Conservation (phyloP, 768 basidiomycete species). For the Amanita subjunquillea region DNA sequence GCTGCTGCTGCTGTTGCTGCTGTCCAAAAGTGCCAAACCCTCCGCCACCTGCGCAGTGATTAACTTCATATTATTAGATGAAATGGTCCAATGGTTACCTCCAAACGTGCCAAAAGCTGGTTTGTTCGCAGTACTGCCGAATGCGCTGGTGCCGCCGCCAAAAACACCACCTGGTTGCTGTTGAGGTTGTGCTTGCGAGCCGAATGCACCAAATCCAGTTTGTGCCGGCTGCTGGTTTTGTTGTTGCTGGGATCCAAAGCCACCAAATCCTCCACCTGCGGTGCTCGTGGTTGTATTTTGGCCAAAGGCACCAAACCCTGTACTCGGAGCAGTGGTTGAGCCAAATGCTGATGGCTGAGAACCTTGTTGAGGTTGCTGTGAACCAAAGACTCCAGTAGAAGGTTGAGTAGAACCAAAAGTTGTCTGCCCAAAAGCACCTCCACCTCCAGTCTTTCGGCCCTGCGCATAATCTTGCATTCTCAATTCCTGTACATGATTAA, state of each 20-base stretch:
- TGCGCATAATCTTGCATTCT: constrained; percentile 69
- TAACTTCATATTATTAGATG: neutral
- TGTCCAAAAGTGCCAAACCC: constrained; percentile 19
- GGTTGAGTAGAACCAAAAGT: constrained; percentile 37
- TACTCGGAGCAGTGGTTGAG: constrained; percentile 18
- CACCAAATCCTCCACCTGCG: constrained; percentile 25
- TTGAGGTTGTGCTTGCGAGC: constrained; percentile 28
- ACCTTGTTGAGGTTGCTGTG: constrained; percentile 25
- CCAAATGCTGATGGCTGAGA: constrained; percentile 28
- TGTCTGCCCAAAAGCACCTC: constrained; percentile 49
- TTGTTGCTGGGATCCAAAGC: constrained; percentile 15
- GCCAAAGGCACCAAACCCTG: constrained; percentile 37
- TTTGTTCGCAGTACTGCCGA: constrained; percentile 20
- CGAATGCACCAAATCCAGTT: constrained; percentile 41
- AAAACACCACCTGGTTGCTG: constrained; percentile 25
- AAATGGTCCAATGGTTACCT: constrained; percentile 7
- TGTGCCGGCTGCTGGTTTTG: constrained; percentile 18
- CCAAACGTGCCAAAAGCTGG: constrained; percentile 33
- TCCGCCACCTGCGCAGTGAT: constrained; percentile 10
- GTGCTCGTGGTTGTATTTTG: constrained; percentile 14
- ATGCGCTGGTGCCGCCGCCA: constrained; percentile 18
- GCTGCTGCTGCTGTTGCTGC: constrained; percentile 3
- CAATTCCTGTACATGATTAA: constrained; percentile 41
- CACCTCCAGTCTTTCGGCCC: constrained; percentile 58
- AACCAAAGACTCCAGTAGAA: constrained; percentile 35